These are phyloP conservation scores for Austroboletus novae-zelandiae DNA, from an alignment of 1,284 basidiomycete genomes.

Conservation along the genomic window DNA sequence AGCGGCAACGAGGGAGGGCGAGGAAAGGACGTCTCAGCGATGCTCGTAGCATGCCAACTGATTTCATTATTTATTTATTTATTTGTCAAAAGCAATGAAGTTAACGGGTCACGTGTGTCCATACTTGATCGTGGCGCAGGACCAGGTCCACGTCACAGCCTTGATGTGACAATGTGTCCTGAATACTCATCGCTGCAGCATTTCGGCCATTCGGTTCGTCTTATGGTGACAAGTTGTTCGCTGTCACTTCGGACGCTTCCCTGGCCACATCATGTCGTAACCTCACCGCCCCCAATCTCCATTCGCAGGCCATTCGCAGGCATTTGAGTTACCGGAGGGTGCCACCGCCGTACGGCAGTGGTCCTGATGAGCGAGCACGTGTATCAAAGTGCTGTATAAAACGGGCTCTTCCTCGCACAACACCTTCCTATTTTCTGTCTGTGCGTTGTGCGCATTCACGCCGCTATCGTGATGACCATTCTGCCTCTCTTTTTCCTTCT, in stretches of 20 bases:
- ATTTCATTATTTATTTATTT: not conserved
- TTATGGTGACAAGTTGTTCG: not conserved
- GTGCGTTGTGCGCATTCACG: slow-evolving; percentile 2
- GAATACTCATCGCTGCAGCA: not conserved
- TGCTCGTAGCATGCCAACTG: slow-evolving; percentile 12
- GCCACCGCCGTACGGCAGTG: not conserved
- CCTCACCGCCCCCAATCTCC: not conserved
- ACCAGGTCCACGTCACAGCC: no score
- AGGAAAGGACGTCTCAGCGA: slow-evolving; percentile 2
- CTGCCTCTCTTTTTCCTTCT: slow-evolving; percentile 14
- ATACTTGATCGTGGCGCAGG: no score
- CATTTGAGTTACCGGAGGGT: not conserved
- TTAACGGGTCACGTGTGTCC: not conserved
- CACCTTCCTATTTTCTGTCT: slow-evolving; percentile 1
- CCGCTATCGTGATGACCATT: slow-evolving; percentile 24
- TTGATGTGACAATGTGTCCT: not conserved
- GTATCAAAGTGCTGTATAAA: slow-evolving; percentile 19
- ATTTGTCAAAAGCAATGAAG: not conserved
- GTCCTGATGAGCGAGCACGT: slow-evolving; percentile 6
- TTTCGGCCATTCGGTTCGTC: not conserved
- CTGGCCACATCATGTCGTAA: not conserved
- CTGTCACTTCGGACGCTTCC: no score
- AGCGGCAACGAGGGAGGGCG: slow-evolving; percentile 1
- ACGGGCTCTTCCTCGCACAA: not conserved
- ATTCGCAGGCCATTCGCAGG: not conserved